Percentiles rank a stretch among this genome's conserved stretches.
These are phyloP conservation scores for Kurtzmaniella cleridarum DNA, from an alignment of 805 yeast genomes.

Conservation along the genomic window DNA sequence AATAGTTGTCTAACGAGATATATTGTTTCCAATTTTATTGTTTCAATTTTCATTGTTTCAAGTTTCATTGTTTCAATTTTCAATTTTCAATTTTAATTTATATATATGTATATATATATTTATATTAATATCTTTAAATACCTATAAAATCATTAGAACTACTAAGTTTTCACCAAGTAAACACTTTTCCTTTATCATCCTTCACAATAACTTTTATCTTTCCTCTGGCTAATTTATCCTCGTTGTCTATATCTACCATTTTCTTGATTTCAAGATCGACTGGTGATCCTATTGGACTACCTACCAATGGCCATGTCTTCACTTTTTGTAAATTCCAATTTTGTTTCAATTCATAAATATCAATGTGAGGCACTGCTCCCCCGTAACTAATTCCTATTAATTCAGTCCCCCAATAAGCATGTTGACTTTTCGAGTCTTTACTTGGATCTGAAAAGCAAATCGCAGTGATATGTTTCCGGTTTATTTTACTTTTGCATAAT, in stretches of 20 bases:
- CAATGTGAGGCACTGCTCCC: slow-evolving; percentile 8
- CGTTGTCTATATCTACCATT: slow-evolving; percentile 22
- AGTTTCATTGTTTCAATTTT: too few species aligned
- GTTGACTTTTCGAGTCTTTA: slow-evolving; percentile 12
- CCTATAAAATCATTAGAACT: too few species aligned
- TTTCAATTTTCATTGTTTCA: too few species aligned
- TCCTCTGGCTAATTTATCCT: slow-evolving; percentile 33
- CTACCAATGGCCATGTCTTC: slow-evolving; percentile 2
- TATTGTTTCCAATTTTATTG: too few species aligned
- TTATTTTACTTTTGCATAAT: slow-evolving; percentile 11
- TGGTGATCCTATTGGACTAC: slow-evolving; percentile 11
- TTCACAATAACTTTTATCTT: slow-evolving; percentile 45
- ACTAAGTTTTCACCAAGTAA: slow-evolving; percentile 43
- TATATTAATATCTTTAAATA: too few species aligned
- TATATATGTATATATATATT: too few species aligned
- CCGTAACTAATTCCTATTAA: slow-evolving; percentile 24
- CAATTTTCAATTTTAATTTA: too few species aligned
- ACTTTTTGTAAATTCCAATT: slow-evolving; percentile 4
- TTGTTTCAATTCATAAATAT: slow-evolving; percentile 22
- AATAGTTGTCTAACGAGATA: too few species aligned
- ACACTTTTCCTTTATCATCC: slow-evolving; percentile 48
- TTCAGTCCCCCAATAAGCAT: slow-evolving; percentile 35
- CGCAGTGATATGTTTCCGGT: too few species aligned
- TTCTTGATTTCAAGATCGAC: slow-evolving; percentile 27
- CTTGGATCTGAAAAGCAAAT: too few species aligned